Percentiles rank a stretch among this genome's conserved stretches.
These are phyloP conservation scores for Penicillium ucsense DNA, from an alignment of 495 filamentous ascomycete species.

Conservation along the genomic window DNA sequence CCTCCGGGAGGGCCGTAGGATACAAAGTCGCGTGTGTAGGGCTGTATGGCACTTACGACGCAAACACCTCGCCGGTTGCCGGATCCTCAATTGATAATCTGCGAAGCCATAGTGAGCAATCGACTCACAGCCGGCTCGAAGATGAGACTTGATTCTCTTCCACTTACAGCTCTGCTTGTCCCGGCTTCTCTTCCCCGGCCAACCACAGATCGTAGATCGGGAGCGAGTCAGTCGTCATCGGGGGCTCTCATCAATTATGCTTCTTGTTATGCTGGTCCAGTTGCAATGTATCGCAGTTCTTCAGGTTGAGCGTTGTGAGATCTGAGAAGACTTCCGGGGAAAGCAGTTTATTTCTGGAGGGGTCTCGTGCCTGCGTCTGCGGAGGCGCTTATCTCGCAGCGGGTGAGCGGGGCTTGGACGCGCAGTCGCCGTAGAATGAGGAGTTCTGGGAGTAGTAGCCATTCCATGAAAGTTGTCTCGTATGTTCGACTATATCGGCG, in stretches of 20 bases:
- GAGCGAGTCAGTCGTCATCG: too few species aligned
- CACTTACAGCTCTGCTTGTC: not conserved
- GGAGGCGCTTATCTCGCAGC: not conserved
- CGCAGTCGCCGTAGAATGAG: too few species aligned
- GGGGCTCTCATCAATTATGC: too few species aligned
- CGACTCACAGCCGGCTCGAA: not conserved
- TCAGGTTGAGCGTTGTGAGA: too few species aligned
- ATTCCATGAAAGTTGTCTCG: too few species aligned
- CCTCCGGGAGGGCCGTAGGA: too few species aligned
- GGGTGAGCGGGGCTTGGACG: not conserved
- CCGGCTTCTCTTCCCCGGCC: not conserved
- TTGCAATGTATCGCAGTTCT: too few species aligned
- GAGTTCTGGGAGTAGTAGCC: too few species aligned
- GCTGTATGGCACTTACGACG: slow-evolving; percentile 3
- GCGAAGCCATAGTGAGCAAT: not conserved
- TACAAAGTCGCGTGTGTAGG: too few species aligned
- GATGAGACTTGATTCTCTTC: not conserved
- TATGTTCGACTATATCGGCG: too few species aligned
- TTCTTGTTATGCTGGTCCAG: too few species aligned
- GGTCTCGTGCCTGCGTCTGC: not conserved
- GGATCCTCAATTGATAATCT: slow-evolving; percentile 18
- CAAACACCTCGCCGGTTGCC: slow-evolving; percentile 13
- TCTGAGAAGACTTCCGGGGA: too few species aligned
- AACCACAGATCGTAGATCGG: not conserved
- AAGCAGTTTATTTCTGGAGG: not conserved